phyloP scores from a whole-genome alignment of 2,329 filamentous ascomycete species.

The Monilinia fructicola region DNA sequence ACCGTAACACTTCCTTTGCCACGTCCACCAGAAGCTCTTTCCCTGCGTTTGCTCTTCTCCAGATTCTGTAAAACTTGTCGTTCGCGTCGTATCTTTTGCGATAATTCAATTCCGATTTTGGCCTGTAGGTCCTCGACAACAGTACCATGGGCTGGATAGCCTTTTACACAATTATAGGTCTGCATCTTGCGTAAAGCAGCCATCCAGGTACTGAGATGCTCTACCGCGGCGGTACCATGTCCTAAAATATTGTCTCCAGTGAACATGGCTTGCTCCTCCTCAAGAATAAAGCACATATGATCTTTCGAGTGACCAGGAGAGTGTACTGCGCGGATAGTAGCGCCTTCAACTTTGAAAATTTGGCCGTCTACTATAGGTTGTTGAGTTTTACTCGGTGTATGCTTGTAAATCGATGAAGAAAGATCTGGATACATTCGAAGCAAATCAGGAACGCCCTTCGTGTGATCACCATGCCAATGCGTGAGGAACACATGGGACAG shows the following conservation, averaged over 20 bases:
- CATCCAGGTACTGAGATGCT: constrained; percentile 68
- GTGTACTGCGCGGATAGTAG: constrained; percentile 63
- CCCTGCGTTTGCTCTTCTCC: constrained; percentile 25
- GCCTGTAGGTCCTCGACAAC: constrained; percentile 42
- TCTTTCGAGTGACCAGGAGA: constrained; percentile 74
- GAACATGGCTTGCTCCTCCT: constrained; percentile 76
- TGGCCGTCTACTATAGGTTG: constrained; percentile 54
- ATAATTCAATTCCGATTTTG: constrained; percentile 45
- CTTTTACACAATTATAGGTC: constrained; percentile 40
- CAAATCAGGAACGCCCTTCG: constrained; percentile 70
- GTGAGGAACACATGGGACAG: constrained; percentile 58
- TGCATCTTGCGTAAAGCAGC: constrained; percentile 54
- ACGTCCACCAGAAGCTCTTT: constrained; percentile 9
- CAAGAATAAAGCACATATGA: constrained; percentile 73
- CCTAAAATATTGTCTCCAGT: constrained; percentile 85
- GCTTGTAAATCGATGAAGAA: constrained; percentile 58
- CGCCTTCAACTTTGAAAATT: constrained; percentile 55
- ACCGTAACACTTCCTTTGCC: constrained; percentile 44
- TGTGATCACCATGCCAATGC: constrained; percentile 89
- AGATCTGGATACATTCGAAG: constrained; percentile 58
- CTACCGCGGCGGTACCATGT: constrained; percentile 79
- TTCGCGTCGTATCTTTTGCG: constrained; percentile 45
- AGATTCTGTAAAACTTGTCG: constrained; percentile 44
- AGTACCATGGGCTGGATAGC: constrained; percentile 49
- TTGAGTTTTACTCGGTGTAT: constrained; percentile 54